Conservation (phyloP, 768 basidiomycete genomes). For the Russula sp. region DNA sequence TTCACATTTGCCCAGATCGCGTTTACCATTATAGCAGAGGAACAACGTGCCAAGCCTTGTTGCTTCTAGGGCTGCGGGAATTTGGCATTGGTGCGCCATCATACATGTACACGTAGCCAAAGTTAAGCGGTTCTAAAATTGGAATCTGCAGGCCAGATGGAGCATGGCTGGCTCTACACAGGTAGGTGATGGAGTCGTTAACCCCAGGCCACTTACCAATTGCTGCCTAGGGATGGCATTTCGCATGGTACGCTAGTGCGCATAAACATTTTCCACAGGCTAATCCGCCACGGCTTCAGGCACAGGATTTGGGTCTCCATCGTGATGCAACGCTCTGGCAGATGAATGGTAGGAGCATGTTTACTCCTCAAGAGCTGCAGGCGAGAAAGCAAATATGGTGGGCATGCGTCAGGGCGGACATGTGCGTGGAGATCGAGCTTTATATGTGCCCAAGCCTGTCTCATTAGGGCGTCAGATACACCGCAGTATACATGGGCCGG, state of each 20-base stretch:
- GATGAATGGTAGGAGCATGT: slow-evolving; percentile 50
- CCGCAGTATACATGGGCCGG: slow-evolving; percentile 70
- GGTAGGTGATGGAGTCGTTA: slow-evolving; percentile 35
- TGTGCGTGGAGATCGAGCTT: slow-evolving; percentile 34
- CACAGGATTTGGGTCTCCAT: slow-evolving; percentile 74
- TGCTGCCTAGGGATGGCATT: slow-evolving; percentile 54
- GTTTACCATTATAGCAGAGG: slow-evolving; percentile 60
- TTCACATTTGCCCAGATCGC: slow-evolving; percentile 35
- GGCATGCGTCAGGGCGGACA: slow-evolving; percentile 63
- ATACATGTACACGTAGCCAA: not conserved
- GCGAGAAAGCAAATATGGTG: slow-evolving; percentile 75
- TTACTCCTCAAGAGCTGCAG: slow-evolving; percentile 57
- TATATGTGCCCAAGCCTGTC: slow-evolving; percentile 3
- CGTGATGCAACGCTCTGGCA: slow-evolving; percentile 73
- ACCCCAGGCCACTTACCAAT: not conserved
- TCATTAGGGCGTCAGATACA: slow-evolving; percentile 39
- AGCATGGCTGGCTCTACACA: slow-evolving; percentile 80
- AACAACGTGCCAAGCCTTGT: slow-evolving; percentile 72
- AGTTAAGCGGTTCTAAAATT: not conserved
- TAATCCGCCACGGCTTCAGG: slow-evolving; percentile 35
- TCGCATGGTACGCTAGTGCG: slow-evolving; percentile 47
- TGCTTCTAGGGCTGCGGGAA: slow-evolving; percentile 76
- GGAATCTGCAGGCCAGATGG: slow-evolving; percentile 47
- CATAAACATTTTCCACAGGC: not conserved
- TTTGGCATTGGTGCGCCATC: slow-evolving; percentile 62